Conservation (phyloP, 2,329 filamentous ascomycete species). For the Lachnellula arida region DNA sequence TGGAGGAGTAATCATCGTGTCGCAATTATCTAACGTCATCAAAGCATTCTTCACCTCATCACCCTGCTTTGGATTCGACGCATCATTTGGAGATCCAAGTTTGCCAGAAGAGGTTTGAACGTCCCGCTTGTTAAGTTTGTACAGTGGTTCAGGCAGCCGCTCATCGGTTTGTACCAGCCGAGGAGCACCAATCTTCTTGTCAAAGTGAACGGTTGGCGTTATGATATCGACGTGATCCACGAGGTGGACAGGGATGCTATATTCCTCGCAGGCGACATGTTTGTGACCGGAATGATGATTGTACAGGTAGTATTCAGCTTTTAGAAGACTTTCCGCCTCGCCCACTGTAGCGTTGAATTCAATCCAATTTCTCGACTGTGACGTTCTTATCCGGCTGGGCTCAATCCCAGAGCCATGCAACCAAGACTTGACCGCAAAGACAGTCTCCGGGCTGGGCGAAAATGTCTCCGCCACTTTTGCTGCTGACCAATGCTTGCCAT, state of each 20-base stretch:
- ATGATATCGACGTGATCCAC: conserved; percentile 30
- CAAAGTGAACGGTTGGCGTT: conserved; percentile 32
- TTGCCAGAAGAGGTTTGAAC: conserved; percentile 7
- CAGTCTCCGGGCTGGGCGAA: conserved; percentile 38
- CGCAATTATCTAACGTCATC: conserved; percentile 38
- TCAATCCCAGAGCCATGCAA: conserved; percentile 48
- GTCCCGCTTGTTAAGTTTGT: conserved; percentile 16
- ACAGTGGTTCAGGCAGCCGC: conserved; percentile 32
- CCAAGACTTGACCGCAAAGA: conserved; percentile 49
- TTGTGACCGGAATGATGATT: conserved; percentile 46
- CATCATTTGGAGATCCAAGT: conserved; percentile 29
- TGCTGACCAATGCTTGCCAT: conserved; percentile 44
- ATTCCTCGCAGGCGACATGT: conserved; percentile 29
- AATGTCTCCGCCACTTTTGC: conserved; percentile 42
- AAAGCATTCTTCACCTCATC: conserved; percentile 21
- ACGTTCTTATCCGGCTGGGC: conserved; percentile 43
- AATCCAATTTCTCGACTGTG: conserved; percentile 29
- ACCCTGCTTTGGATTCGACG: conserved; percentile 26
- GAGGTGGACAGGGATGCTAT: conserved; percentile 29
- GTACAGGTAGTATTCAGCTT: conserved; percentile 49
- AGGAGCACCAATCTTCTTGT: conserved; percentile 17
- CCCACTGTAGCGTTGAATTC: conserved; percentile 32
- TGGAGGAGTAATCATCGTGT: conserved; percentile 50
- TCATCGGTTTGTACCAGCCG: conserved; percentile 33
- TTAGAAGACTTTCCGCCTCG: conserved; percentile 47